These are phyloP conservation scores for Teunomyces funiuensis DNA, from an alignment of 805 yeast species.

Conservation along the genomic window DNA sequence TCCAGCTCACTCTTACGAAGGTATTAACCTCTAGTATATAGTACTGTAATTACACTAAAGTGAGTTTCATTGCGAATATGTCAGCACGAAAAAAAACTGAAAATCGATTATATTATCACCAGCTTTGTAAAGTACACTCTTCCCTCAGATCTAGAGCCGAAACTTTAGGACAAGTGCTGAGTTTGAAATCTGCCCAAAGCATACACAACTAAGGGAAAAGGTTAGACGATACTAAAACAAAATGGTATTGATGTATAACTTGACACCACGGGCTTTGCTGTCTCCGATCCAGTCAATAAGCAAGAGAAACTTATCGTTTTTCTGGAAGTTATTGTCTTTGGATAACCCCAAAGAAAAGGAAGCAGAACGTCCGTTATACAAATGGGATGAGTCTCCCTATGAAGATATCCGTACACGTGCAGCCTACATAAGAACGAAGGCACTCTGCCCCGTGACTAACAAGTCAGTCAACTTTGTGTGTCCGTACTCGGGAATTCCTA, in stretches of 20 bases:
- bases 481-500: slow-evolving; percentile 94
- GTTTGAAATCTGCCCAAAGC: neutral
- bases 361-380: slow-evolving; percentile 41
- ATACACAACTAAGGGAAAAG: neutral
- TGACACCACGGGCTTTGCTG: slow-evolving; percentile 4
- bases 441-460: slow-evolving; percentile 87
- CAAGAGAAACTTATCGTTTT: slow-evolving; percentile 33
- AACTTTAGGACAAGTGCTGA: neutral
- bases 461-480: slow-evolving; percentile 81
- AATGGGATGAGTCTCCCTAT: slow-evolving; percentile 91
- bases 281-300: neutral
- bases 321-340: slow-evolving; percentile 38
- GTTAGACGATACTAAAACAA: neutral
- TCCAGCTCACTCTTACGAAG: neutral
- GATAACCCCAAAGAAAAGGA: slow-evolving; percentile 29
- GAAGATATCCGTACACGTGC: slow-evolving; percentile 88
- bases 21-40: neutral
- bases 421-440: slow-evolving; percentile 82
- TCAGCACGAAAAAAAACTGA: slow-evolving; percentile 1
- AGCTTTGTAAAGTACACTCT: neutral
- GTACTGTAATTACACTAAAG: slow-evolving; percentile 4
- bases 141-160: neutral
- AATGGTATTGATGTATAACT: slow-evolving; percentile 1
- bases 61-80: neutral
- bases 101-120: slow-evolving; percentile 1